Evolutionary conservation across 257 asterid species (phyloP), one percentile per base, ranked within the genome.

Genomic region (Lantana camara): DNA sequence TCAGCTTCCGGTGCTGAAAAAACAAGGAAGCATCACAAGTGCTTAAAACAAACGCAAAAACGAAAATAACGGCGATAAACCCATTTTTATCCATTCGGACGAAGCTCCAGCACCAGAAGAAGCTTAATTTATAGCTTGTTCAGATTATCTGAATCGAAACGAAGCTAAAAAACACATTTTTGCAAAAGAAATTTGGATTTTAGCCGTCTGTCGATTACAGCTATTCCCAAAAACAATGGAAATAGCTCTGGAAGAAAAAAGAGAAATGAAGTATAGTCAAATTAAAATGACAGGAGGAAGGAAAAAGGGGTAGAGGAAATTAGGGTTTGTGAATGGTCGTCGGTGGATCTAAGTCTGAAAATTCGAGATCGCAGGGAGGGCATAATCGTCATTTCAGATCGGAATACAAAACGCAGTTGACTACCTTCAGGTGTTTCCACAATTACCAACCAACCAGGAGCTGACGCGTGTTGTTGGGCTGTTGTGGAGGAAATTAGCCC

Each of bases 71-170:
- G 9, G 66, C 78, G 49, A 74, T 24, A 63, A 54, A 60, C 32
- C 71, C 68, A 32, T 58, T 49, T 52, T 24, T 67, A 67, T 38
- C 80, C 82, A 73, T 80, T 66, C 60, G 64, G 32, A 63, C 66
- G 19, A 27, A 55, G 38, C 62, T 60, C 40, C 62, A 58, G 49
- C 63, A 42, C n/a, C 44, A 23, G 16, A 15, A 30, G 41, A 41
- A 29, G 29, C 47, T 21, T 21, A 44, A 48, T 13, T 29, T n/a
- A 20, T 54, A 53, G 71, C 76, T 57, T 62, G 49, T 64, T 70
- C 56, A 64, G 72, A 57, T 70, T 35, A 66, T 29, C 11, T 20
- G 70, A 16, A 52, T 35, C 77, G 71, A 67, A 70, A 74, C 70
- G 70, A 78, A 67, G 70, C 75, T 58, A 57, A 73, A 46, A 6